Evolutionary conservation across 805 yeast species (phyloP), one percentile per base, ranked within the genome.

Genomic region (Starmerella ratchasimensis): DNA sequence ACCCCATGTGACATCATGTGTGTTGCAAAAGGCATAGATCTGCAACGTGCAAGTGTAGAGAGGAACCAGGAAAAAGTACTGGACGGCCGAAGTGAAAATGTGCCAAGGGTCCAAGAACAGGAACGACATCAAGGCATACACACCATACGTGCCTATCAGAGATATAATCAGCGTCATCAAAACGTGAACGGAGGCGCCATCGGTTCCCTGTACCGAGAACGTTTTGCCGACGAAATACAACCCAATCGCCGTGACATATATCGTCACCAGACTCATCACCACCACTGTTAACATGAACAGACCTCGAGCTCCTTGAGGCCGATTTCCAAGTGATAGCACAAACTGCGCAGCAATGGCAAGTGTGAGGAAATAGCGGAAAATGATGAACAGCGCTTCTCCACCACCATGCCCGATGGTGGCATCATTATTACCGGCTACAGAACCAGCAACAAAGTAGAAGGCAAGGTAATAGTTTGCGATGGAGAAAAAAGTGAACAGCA

Each of bases 1-100:
- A 60, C 98, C 98, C 98, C 98, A 88, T 0, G 95, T 80, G 35
- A 90, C 94, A 65, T 88, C 98, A 61, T 88, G 97, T 3, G 96
- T 88, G 58, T 88, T 88, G 64, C 98, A 88, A 60, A 88, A 84
- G 1, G 98, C 96, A 62, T 84, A 88, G 42, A 90, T 84, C 60
- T 88, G 96, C 40, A 88, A 64, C 2, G 94, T 77, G 61, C 94
- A 82, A 3, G 93, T 80, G 57, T 84, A 88, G 0, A 93, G 77
- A 19, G 98, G 97, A 37, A 88, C 67, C 67, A 90, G 69, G 47
- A 86, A 57, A 61, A 88, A 80, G 64, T 90, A 88, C 58, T 88
- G 98, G 4, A 75, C 38, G 0, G 93, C 75, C 32, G 94, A 82
- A 2, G 95, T 79, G 28, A 90, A 34, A 56, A 88, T 73, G 55